These are phyloP conservation scores for Scytalidium sp. DNA, from an alignment of 2,329 filamentous ascomycete genomes.

Conservation along the genomic window DNA sequence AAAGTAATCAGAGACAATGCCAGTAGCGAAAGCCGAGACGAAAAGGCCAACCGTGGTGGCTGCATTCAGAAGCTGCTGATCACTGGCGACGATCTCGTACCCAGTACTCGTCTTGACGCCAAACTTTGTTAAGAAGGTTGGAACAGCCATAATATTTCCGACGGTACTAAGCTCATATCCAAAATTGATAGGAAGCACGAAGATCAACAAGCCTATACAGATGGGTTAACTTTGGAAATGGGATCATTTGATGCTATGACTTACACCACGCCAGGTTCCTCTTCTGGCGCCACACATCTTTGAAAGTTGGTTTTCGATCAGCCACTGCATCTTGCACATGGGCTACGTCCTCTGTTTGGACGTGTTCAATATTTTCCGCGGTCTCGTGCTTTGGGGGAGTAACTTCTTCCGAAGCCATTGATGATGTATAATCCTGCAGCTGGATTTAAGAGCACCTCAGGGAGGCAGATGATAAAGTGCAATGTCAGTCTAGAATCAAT, in stretches of 20 bases:
- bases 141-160: slow-evolving; percentile 28
- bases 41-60: slow-evolving; percentile 28
- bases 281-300: neutral
- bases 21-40: slow-evolving; percentile 24
- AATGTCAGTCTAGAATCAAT: too few relatives aligned
- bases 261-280: slow-evolving; percentile 1
- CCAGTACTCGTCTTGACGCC: slow-evolving; percentile 15
- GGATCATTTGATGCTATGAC: too few relatives aligned
- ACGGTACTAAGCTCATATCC: slow-evolving; percentile 28
- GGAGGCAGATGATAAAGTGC: too few relatives aligned
- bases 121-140: slow-evolving; percentile 23
- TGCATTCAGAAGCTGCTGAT: slow-evolving; percentile 29
- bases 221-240: too few relatives aligned
- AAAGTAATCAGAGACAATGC: too few relatives aligned
- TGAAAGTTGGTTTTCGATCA: slow-evolving; percentile 1
- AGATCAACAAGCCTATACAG: slow-evolving; percentile 24
- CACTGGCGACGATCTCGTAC: slow-evolving; percentile 20
- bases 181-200: slow-evolving; percentile 28
- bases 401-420: too few relatives aligned
- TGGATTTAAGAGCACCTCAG: too few relatives aligned
- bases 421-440: too few relatives aligned
- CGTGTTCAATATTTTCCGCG: too few relatives aligned
- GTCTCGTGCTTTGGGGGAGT: too few relatives aligned
- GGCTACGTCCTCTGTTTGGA: too few relatives aligned
- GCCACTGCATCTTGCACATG: too few relatives aligned